These are phyloP conservation scores for Naegleria fowleri DNA, from an alignment of 208 protist species.

Conservation along the genomic window DNA sequence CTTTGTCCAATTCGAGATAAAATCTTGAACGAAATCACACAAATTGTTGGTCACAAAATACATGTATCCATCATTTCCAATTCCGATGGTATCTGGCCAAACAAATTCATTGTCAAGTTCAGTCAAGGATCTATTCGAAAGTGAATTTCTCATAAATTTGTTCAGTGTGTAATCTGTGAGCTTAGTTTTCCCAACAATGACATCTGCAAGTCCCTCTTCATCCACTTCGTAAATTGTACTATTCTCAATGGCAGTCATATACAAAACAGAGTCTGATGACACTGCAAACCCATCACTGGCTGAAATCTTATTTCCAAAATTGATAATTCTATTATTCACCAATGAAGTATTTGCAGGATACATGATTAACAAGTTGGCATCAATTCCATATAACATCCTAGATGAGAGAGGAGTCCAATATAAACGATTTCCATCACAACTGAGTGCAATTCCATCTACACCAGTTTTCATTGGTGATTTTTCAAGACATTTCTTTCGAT, in stretches of 20 bases:
- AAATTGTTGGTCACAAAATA: constrained; percentile 5
- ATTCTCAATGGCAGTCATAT: neutral
- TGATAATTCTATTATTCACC: neutral
- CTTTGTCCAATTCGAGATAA: neutral
- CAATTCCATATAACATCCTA: constrained; percentile 22
- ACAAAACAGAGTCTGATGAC: neutral
- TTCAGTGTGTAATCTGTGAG: neutral
- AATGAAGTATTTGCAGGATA: neutral
- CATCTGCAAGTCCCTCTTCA: neutral
- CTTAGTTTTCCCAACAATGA: neutral
- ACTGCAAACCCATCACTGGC: neutral
- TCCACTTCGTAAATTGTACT: neutral
- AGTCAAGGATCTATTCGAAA: neutral
- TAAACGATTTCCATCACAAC: constrained; percentile 1
- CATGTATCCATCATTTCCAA: neutral
- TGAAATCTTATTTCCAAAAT: neutral
- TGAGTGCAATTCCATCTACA: constrained; percentile 33
- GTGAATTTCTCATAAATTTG: neutral
- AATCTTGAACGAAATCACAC: neutral
- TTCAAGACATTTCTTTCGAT: constrained; percentile 6
- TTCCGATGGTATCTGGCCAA: constrained; percentile 9
- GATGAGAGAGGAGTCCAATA: constrained; percentile 27
- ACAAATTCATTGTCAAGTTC: neutral
- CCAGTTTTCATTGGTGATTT: constrained; percentile 30
- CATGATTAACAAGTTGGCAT: neutral